Conservation (phyloP, 106 monocot genomes). For the Platanthera zijinensis region DNA sequence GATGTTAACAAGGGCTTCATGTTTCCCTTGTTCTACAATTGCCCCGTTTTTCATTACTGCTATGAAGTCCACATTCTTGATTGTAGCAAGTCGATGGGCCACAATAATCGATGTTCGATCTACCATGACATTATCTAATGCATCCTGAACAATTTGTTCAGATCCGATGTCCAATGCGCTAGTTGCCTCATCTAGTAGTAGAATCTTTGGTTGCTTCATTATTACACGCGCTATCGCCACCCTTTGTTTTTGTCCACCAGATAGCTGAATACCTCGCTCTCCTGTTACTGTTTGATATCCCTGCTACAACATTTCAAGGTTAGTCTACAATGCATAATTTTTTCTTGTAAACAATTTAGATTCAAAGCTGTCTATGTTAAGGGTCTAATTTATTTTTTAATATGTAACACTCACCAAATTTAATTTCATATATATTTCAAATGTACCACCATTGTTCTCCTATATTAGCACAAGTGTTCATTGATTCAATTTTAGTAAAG, state of each 20-base stretch:
- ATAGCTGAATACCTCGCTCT: conserved; percentile 14
- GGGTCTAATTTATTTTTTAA: too few relatives aligned
- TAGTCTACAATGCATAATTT: too few relatives aligned
- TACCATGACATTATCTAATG: conserved; percentile 10
- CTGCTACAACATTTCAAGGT: background rate
- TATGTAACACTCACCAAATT: background rate
- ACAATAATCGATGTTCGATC: conserved; percentile 8
- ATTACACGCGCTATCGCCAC: conserved; percentile 16
- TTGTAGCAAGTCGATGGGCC: conserved; percentile 17
- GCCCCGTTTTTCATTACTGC: conserved; percentile 13
- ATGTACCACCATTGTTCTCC: background rate
- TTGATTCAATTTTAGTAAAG: background rate
- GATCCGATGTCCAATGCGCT: conserved; percentile 11
- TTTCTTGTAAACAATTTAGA: background rate
- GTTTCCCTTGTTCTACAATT: conserved; percentile 18
- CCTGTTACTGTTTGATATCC: conserved; percentile 12
- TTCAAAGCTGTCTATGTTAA: background rate
- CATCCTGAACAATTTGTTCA: conserved; percentile 16
- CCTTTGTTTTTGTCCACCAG: conserved; percentile 18
- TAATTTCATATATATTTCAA: background rate
- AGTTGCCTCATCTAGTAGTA: conserved; percentile 8
- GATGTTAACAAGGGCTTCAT: conserved; percentile 7
- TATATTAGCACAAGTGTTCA: background rate
- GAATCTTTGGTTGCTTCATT: conserved; percentile 11
- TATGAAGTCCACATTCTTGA: conserved; percentile 19